A percentile compares a stretch with the other conserved stretches of the same genome.
phyloP scores from a whole-genome alignment of 768 basidiomycete genomes.

The Tulasnella sp. region DNA sequence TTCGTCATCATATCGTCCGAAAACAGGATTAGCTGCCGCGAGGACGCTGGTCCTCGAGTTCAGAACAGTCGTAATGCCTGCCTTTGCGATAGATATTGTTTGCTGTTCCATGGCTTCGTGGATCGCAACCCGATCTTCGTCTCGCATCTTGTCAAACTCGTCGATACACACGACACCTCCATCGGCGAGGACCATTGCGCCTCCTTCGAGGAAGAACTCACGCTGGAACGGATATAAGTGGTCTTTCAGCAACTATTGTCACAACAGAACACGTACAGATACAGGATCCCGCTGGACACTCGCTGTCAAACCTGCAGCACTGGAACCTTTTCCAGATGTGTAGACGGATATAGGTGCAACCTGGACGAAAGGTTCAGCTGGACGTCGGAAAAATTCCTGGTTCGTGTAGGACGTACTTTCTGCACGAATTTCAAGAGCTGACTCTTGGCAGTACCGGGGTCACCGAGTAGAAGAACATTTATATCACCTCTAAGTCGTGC shows the following conservation, averaged over 20 bases:
- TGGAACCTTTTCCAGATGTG: constrained; percentile 96
- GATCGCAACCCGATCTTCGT: constrained; percentile 96
- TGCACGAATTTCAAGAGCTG: constrained; percentile 98
- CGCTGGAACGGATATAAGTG: constrained; percentile 39
- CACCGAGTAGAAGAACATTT: constrained; percentile 90
- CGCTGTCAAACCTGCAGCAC: constrained; percentile 96
- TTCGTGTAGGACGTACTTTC: constrained; percentile 41
- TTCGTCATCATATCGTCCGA: constrained; percentile 94
- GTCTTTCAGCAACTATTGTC: neutral
- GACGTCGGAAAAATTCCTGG: neutral
- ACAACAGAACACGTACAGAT: constrained; percentile 47
- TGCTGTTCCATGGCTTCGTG: constrained; percentile 99
- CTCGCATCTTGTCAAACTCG: constrained; percentile 99
- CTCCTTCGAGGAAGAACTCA: constrained; percentile 97
- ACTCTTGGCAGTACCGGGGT: constrained; percentile 97
- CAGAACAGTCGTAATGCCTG: constrained; percentile 93
- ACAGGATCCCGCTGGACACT: constrained; percentile 89
- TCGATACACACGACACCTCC: constrained; percentile 98
- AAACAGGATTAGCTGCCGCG: constrained; percentile 95
- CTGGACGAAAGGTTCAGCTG: constrained; percentile 28
- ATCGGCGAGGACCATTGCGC: constrained; percentile 98
- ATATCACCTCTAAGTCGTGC: constrained; percentile 96
- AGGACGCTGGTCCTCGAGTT: constrained; percentile 94
- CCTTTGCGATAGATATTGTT: constrained; percentile 98
- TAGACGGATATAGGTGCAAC: constrained; percentile 97